Percentiles rank a stretch among this genome's conserved stretches.
These are phyloP conservation scores for Lipomyces orientalis DNA, from an alignment of 805 yeast genomes.

Conservation along the genomic window DNA sequence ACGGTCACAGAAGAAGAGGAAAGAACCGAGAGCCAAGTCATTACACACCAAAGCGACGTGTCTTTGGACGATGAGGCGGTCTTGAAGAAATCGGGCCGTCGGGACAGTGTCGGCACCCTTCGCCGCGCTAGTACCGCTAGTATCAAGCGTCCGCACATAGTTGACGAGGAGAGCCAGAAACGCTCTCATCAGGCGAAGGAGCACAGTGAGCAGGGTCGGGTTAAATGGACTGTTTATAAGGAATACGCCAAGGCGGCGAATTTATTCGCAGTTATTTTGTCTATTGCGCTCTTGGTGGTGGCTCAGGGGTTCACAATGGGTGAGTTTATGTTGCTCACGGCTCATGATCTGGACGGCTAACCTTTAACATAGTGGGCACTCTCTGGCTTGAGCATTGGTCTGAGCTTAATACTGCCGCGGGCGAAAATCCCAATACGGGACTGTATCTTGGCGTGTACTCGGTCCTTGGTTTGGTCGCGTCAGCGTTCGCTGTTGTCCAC, in stretches of 20 bases:
- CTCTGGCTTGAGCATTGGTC: slow-evolving; percentile 99
- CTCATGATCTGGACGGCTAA: slow-evolving; percentile 28
- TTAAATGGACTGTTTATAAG: slow-evolving; percentile 82
- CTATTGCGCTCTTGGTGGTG: slow-evolving; percentile 55
- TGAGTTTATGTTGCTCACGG: slow-evolving; percentile 60
- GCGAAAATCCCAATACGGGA: slow-evolving; percentile 73
- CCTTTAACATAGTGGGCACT: slow-evolving; percentile 54
- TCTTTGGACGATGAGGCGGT: slow-evolving; percentile 29
- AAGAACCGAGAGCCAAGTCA: slow-evolving; percentile 12
- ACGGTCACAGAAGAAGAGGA: slow-evolving; percentile 23
- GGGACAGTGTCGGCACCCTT: slow-evolving; percentile 43
- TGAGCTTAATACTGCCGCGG: slow-evolving; percentile 74
- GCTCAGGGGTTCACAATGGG: slow-evolving; percentile 40
- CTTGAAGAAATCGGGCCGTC: slow-evolving; percentile 12
- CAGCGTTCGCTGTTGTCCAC: slow-evolving; percentile 66
- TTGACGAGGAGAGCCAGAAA: slow-evolving; percentile 38
- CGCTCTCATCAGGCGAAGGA: slow-evolving; percentile 56
- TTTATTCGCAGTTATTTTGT: slow-evolving; percentile 63
- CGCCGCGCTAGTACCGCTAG: slow-evolving; percentile 72
- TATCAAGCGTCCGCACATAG: slow-evolving; percentile 47
- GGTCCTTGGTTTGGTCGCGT: slow-evolving; percentile 70
- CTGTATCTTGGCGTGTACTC: slow-evolving; percentile 78
- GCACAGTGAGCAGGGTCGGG: slow-evolving; percentile 91
- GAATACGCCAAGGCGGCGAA: slow-evolving; percentile 91
- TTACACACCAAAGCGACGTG: slow-evolving; percentile 16